Evolutionary conservation across 768 basidiomycete species (phyloP), one percentile per base, ranked within the genome.

Genomic region (Hydnum rufescens): DNA sequence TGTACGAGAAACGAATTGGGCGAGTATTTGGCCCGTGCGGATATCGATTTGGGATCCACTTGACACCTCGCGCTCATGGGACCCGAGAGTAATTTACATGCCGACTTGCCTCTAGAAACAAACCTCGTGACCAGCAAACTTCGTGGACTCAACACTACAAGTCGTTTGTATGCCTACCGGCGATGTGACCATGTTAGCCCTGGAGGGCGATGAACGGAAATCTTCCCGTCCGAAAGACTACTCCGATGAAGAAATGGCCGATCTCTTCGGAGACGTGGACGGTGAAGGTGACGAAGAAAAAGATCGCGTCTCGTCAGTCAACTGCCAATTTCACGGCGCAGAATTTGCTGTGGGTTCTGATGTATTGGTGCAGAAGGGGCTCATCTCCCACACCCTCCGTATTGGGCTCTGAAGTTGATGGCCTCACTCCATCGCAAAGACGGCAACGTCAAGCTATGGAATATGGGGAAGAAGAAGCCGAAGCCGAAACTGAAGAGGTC

Each of bases 391-490:
- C 42, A 29, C 51, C 51, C n/a, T 55, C 51, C 25, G 25, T 32
- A 6, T 49, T 56, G 0, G 51, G 44, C 0, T 44, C 57, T 2
- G 55, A 57, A 4, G 59, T 57, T 18, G 86, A 84, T 50, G 68
- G 77, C 18, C 66, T 85, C 30, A 75, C 82, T 43, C 71, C 74
- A 58, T 70, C 64, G 63, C 82, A 73, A 66, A 72, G 68, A 39
- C 66, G 67, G 36, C 71, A 61, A 39, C 70, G 86, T 57, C 76
- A 75, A 59, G 77, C 76, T 1, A 63, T 89, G 57, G 86, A 89
- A 64, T 89, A 90, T 62, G 75, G 73, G 59, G 86, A 88, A 63
- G 82, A 84, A 28, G 81, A 84, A 6, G 72, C 74, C 55, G 74
- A 77, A 3, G 70, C 67, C 29, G 73, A 74, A 53, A 67, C 75